Evolutionary conservation across 2,329 filamentous ascomycete species (phyloP).

Genomic region (Parastagonospora nodorum): DNA sequence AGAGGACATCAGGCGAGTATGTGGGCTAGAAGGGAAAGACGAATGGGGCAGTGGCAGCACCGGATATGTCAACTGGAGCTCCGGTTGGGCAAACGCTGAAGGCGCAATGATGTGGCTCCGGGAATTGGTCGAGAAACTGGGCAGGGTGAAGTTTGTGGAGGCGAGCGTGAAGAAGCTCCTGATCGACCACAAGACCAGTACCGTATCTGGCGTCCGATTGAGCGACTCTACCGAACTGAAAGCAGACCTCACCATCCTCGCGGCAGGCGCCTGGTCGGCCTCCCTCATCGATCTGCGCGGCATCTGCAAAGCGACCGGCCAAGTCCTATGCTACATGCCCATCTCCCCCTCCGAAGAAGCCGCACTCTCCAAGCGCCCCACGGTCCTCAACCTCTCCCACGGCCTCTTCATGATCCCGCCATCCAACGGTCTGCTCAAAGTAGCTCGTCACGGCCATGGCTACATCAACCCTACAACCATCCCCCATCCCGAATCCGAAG

Average conservation of each 20-base stretch:
- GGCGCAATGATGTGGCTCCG: constrained; percentile 70
- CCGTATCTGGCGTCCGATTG: constrained; percentile 65
- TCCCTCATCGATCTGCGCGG: constrained; percentile 78
- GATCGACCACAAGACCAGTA: constrained; percentile 41
- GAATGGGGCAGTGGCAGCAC: constrained; percentile 56
- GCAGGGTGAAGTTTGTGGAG: constrained; percentile 57
- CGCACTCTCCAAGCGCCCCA: constrained; percentile 68
- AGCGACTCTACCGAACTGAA: constrained; percentile 55
- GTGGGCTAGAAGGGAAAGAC: constrained; percentile 50
- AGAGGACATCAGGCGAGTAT: constrained; percentile 47
- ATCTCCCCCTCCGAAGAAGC: constrained; percentile 74
- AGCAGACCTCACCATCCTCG: constrained; percentile 77
- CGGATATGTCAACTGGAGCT: constrained; percentile 74
- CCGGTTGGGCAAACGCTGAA: constrained; percentile 82
- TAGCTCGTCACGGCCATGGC: constrained; percentile 58
- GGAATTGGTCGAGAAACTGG: constrained; percentile 58
- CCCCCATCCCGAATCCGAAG: constrained; percentile 51
- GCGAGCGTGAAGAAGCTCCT: constrained; percentile 55
- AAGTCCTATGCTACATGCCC: constrained; percentile 77
- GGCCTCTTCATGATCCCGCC: constrained; percentile 80
- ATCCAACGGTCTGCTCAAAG: constrained; percentile 50
- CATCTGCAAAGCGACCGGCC: constrained; percentile 78
- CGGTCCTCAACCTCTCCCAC: constrained; percentile 71
- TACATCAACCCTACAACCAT: constrained; percentile 55
- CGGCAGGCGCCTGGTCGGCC: constrained; percentile 86